phyloP scores from a whole-genome alignment of 2,329 filamentous ascomycete genomes.

The Chalaropsis ovoidea region DNA sequence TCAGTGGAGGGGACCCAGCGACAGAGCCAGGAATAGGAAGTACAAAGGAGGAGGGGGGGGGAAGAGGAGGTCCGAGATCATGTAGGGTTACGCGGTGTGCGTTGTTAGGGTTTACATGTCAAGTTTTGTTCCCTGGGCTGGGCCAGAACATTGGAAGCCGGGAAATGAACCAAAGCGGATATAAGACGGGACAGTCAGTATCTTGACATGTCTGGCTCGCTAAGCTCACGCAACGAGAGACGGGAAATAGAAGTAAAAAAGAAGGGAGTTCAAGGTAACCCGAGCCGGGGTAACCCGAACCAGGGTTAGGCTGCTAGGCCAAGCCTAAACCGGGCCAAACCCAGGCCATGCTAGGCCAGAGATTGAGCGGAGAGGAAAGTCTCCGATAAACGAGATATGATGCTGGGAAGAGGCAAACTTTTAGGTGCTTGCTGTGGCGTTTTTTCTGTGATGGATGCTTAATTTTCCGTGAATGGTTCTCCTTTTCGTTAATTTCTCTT shows the following conservation, averaged over 20 bases:
- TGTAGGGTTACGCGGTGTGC: too few relatives aligned
- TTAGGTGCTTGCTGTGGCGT: too few relatives aligned
- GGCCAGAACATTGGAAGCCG: slow-evolving; percentile 1
- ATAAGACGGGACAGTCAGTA: not conserved
- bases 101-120: too few relatives aligned
- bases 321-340: too few relatives aligned
- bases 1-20: not conserved
- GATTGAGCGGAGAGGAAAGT: not conserved
- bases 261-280: not conserved
- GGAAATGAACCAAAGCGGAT: not conserved
- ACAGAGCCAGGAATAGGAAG: not conserved
- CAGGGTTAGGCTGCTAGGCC: slow-evolving; percentile 2
- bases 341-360: not conserved
- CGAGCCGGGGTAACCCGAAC: too few relatives aligned
- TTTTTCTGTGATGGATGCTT: too few relatives aligned
- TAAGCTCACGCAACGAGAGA: not conserved
- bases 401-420: not conserved
- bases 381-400: slow-evolving; percentile 12
- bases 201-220: not conserved
- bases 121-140: not conserved
- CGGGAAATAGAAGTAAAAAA: not conserved
- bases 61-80: not conserved
- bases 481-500: too few relatives aligned
- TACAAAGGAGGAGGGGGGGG: not conserved
- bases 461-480: too few relatives aligned